Base-by-base conservation (phyloP, 257 asterid species). In the Echium plantagineum region DNA sequence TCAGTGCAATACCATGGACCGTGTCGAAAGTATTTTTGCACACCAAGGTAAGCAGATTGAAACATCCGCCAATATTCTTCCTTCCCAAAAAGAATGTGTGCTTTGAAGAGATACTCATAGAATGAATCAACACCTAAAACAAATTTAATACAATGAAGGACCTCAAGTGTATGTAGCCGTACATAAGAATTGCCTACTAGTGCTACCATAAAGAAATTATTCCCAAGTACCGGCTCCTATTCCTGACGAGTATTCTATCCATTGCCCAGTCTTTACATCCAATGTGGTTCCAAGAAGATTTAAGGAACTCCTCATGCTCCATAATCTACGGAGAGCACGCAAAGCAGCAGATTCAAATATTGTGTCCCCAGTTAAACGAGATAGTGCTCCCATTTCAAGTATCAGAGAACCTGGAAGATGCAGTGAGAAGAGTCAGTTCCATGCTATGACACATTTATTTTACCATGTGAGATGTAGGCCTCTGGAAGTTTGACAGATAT, bases 311-410 rank as follows among this genome's bases (percentile, higher is more conserved):
- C 98, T 83, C 98, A 88, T 88, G 75, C 97, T 81, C 98, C 98
- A 91, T 67, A 91, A 66, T 77, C 86, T 91, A 68, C 94, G 94
- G 58, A 91, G 82, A 65, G 98, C 97, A 66, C 70, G 87, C 73
- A 88, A 75, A 72, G 98, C 94, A 64, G 90, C 97, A 60, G 78
- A 72, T 69, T 88, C 98, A 69, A 84, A 91, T 79, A 82, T 78
- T 62, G 97, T 81, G 72, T 91, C 96, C 49, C 98, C 94, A 18
- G 98, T 91, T 72, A 91, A 70, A 65, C 71, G 95, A 38, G 98
- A 88, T 57, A 91, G 69, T 38, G 96, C 94, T 64, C 98, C 98
- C 98, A 91, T 91, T 85, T 88, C 98, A 78, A 91, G 97, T 75
- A 91, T 83, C 73, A 91, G 77, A 60, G 97, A 91, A 77, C 98